Evolutionary conservation across 306 rosid genomes (phyloP).

Genomic region (Canavalia ensiformis): DNA sequence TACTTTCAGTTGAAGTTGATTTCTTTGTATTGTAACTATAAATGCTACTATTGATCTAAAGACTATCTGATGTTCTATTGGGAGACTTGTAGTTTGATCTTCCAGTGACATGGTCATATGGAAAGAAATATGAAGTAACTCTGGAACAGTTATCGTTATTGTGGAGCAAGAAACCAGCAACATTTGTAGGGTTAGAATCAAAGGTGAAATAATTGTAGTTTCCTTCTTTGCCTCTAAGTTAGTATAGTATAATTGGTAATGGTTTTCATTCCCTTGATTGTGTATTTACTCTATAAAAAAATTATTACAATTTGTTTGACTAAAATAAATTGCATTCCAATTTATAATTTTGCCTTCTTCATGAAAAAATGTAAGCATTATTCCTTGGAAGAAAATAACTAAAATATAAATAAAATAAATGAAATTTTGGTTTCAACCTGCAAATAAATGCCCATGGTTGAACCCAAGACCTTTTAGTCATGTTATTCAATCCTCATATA

Average conservation of each 20-base stretch:
- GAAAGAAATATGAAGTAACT: conserved; percentile 77
- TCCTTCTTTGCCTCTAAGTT: conserved; percentile 8
- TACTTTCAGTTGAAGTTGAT: conserved; percentile 1
- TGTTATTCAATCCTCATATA: not conserved
- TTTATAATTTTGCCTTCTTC: conserved; percentile 18
- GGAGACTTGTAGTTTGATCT: conserved; percentile 75
- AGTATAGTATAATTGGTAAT: conserved; percentile 17
- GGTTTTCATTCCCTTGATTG: conserved; percentile 29
- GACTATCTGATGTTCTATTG: conserved; percentile 38
- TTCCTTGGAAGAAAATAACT: conserved; percentile 17
- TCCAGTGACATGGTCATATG: conserved; percentile 88
- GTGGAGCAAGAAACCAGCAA: conserved; percentile 97
- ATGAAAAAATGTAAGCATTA: not conserved
- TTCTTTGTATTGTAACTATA: not conserved
- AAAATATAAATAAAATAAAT: not conserved
- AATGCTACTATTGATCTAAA: conserved; percentile 20
- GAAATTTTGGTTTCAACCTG: too few species aligned
- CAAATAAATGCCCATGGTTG: too few species aligned
- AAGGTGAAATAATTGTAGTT: conserved; percentile 61
- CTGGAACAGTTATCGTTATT: conserved; percentile 80
- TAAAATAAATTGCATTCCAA: not conserved
- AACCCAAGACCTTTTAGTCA: conserved; percentile 6
- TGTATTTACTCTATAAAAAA: not conserved
- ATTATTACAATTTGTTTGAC: not conserved
- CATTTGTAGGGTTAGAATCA: conserved; percentile 73